Base-by-base conservation (phyloP, 768 basidiomycete genomes). In the Hemileccinum impolitum region DNA sequence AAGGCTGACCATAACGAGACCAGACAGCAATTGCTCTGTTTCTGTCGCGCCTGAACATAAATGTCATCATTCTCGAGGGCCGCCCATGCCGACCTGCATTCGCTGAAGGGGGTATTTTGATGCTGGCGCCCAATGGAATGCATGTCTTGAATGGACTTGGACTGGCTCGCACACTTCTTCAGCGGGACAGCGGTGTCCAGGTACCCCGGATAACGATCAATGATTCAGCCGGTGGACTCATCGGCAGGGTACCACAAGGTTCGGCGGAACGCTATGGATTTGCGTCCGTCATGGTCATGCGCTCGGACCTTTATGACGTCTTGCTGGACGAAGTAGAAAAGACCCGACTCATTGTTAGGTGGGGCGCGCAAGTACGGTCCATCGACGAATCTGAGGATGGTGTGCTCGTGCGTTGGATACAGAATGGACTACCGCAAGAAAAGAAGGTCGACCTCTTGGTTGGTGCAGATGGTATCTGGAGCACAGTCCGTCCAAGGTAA, bases 401-500 rank as follows among this genome's bases (percentile, higher is more conserved):
- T 21, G 57, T 66, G 6, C 43, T 61, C 37, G 66, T 68, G 18
- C 51, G 50, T 50, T 66, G 65, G 65, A 14, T 25, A 12, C 56
- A 66, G 52, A 40, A 48, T 7, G 64, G 55, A 34, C 23, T 40
- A 15, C 8, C 13, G 12, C 47, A 63, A 35, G 52, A 63, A 45
- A 61, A 49, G 51, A 61, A 57, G 51, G 65, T 48, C n/a, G 66
- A 68, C 47, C 62, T 66, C 14, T 43, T 66, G 36, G 51, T 66
- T 17, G 66, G 65, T 32, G 66, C 65, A 30, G 66, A 68, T 23
- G 62, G 64, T 4, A 64, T 68, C 15, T 68, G 65, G 66, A 64
- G 65, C 25, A 52, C 41, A 9, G 64, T 60, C 15, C 58, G 62
- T 34, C 39, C 58, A 23, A 64, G 52, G 65, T 62, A 48, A 48